These are phyloP conservation scores for Funneliformis caledonium DNA, from an alignment of 371 early-diverging fungal species.

Conservation along the genomic window DNA sequence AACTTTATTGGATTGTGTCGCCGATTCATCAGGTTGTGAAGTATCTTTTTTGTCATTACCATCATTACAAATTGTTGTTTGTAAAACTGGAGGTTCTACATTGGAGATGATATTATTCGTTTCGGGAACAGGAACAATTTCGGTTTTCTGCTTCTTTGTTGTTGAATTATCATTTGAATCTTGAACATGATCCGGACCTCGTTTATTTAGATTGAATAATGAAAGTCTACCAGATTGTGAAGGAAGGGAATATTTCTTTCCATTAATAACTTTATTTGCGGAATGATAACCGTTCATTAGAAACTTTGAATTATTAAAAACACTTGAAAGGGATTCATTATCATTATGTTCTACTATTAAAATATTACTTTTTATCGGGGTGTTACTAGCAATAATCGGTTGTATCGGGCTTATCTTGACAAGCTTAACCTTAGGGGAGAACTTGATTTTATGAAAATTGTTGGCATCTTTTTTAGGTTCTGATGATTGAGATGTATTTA, in stretches of 20 bases:
- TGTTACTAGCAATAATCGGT: neutral
- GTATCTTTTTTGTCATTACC: neutral
- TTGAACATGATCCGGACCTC: neutral
- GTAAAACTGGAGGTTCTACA: no score
- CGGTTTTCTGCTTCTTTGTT: neutral
- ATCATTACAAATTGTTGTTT: no score
- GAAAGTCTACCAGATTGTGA: neutral
- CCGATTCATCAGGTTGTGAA: neutral
- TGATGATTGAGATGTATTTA: neutral
- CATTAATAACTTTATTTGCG: neutral
- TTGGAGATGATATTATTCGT: no score
- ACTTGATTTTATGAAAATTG: neutral
- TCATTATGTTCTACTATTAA: neutral
- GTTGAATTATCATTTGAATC: neutral
- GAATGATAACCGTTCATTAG: no score
- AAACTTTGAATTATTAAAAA: neutral
- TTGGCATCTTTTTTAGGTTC: no score
- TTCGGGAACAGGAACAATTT: neutral
- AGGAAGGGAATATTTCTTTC: neutral
- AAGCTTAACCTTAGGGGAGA: neutral
- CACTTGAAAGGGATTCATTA: no score
- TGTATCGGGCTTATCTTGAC: neutral
- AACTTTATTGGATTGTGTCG: neutral
- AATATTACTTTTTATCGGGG: neutral
- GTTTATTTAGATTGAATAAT: neutral